Evolutionary conservation across 768 basidiomycete species (phyloP), one percentile per base, ranked within the genome.

Genomic region (Vararia minispora): DNA sequence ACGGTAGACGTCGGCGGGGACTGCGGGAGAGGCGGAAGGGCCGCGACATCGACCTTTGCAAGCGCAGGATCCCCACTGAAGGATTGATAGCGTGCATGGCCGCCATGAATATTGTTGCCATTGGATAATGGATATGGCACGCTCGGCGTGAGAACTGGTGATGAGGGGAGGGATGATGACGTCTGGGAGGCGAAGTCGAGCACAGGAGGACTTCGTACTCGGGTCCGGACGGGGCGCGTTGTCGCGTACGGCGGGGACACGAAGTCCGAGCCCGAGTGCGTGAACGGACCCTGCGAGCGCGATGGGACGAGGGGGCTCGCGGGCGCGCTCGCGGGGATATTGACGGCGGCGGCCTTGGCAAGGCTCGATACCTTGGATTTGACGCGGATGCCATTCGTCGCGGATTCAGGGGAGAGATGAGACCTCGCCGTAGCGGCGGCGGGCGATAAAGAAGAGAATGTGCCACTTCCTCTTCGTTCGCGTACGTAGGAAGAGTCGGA

Each of bases 1-100:
- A 86, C 46, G 0, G 76, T 64, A 16, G 84, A 87, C 21, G 66
- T 61, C 1, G 83, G 77, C 11, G 84, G 84, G 2, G 84, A 86
- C 43, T 76, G 64, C 2, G 79, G 72, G 3, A 79, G 75, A 4
- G 78, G 56, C n/a, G 78, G 76, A 41, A 78, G 66, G 1, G 63
- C 58, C 12, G 64, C 49, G 7, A 76, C 72, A 45, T 80, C 79
- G 21, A 74, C 65, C 45, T 64, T 74, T 35, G 44, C 58, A 32
- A 46, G 47, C 18, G 45, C 29, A 16, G 45, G 33, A 17, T 49
- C 38, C 17, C 46, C 24, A 23, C 31, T 25, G 22, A 32, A 18
- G 30, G 40, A 31, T 36, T 56, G 55, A 20, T 45, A 37, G 9
- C 52, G 47, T 25, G 43, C 48, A 34, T 50, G 46, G 39, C 58